Evolutionary conservation across 1,139 yeast species (phyloP), one percentile per base, ranked within the genome.

Genomic region (Pichia sp.): DNA sequence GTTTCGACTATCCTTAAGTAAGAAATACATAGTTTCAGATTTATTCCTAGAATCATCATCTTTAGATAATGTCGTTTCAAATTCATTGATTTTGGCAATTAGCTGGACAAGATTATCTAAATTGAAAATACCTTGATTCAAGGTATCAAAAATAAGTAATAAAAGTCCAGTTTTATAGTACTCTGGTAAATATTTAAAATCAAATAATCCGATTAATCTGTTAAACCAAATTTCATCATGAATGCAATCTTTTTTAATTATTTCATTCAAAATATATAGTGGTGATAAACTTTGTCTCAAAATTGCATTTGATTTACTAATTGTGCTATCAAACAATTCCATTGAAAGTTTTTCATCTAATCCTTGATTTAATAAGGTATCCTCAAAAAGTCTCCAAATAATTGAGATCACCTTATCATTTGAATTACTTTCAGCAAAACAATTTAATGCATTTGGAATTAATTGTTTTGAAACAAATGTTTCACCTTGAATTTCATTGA

Each of bases 401-500:
- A 55, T 48, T 73, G 66, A 60, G 67, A 67, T 81, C 80, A 80
- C 31, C 73, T 69, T 58, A 65, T 71, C 51, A 67, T 69, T 71
- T 60, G 84, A 87, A 47, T 81, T 84, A 39, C 89, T 83, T 58
- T 79, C 79, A 13, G 83, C 83, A 65, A 84, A 82, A 70, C 83
- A 81, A 44, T 77, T 77, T 58, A 89, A 71, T 0, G 93, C 87
- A 63, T 87, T 95, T 49, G 76, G 73, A 44, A 77, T 63, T 55
- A 72, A 70, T 1, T 75, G 76, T 34, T 60, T 57, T 6, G 55
- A 52, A 14, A 58, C 60, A 51, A 51, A 62, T 19, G 47, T 61
- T 36, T 52, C 68, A 52, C 64, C 71, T 59, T 63, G 68, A 2
- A 61, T 59, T 56, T 69, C 60, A 54, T 61, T 68, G 5, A 73